Conservation (phyloP, 495 filamentous ascomycete genomes). For the Ascodesmis nigricans region DNA sequence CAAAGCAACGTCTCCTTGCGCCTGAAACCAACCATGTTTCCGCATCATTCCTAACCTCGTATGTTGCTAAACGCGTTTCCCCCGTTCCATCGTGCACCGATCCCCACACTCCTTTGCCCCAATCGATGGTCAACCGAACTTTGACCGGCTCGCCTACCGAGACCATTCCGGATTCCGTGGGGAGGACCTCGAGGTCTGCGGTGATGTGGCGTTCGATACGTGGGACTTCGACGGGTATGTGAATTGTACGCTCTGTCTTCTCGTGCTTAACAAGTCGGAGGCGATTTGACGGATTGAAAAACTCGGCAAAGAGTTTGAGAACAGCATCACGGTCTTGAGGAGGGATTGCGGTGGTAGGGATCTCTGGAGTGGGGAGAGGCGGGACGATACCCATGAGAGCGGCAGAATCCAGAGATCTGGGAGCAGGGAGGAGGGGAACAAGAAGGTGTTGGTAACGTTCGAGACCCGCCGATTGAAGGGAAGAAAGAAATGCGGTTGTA, state of each 20-base stretch:
- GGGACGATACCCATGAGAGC: constrained; percentile 22
- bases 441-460: constrained; percentile 28
- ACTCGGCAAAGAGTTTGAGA: constrained; percentile 6
- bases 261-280: too few relatives aligned
- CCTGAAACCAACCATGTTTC: constrained; percentile 77
- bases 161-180: constrained; percentile 47
- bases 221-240: constrained; percentile 70
- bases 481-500: constrained; percentile 22
- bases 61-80: too few relatives aligned
- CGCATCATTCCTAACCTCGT: constrained; percentile 52
- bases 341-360: not conserved
- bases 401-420: constrained; percentile 29
- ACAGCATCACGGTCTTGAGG: constrained; percentile 6
- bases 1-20: constrained; percentile 40
- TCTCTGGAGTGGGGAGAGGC: not conserved
- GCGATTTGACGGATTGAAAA: too few relatives aligned
- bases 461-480: constrained; percentile 25
- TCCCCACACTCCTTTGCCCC: too few relatives aligned
- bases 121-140: not conserved
- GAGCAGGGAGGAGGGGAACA: constrained; percentile 28
- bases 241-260: constrained; percentile 34
- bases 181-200: constrained; percentile 20
- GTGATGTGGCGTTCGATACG: constrained; percentile 54
- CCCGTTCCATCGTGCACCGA: too few relatives aligned
- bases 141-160: too few relatives aligned